phyloP scores from a whole-genome alignment of 2,329 filamentous ascomycete species.

The Penicillium janthinellum region DNA sequence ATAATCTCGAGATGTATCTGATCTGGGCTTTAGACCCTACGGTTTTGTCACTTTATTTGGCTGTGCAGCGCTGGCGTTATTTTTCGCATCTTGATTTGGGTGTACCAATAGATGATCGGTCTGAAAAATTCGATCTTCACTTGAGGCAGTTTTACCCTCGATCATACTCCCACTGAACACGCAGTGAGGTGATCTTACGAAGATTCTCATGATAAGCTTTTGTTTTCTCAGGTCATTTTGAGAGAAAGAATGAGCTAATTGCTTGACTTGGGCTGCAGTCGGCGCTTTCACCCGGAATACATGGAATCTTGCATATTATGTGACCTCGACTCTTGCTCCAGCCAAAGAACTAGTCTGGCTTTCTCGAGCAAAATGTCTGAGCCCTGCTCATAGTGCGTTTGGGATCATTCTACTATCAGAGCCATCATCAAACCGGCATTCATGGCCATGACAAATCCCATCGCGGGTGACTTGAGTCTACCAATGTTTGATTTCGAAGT shows the following conservation, averaged over 20 bases:
- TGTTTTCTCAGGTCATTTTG: neutral
- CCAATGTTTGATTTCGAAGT: neutral
- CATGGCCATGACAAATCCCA: neutral
- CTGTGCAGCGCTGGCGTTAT: conserved; percentile 46
- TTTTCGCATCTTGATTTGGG: conserved; percentile 38
- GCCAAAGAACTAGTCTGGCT: no score
- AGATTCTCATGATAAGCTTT: neutral
- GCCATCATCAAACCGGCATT: neutral
- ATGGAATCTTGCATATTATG: neutral
- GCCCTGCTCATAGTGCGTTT: no score
- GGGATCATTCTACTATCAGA: neutral
- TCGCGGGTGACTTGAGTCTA: neutral
- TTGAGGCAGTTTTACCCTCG: neutral
- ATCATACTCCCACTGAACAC: neutral
- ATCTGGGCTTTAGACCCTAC: conserved; percentile 19
- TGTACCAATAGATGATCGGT: conserved; percentile 40
- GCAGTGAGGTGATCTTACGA: neutral
- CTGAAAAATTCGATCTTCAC: conserved; percentile 7
- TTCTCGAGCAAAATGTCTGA: no score
- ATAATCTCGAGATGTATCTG: conserved; percentile 27
- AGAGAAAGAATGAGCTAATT: neutral
- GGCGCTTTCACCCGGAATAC: neutral
- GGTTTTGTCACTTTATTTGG: conserved; percentile 24
- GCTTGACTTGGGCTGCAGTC: neutral
- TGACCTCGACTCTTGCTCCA: neutral